A percentile compares a stretch with the other conserved stretches of the same genome.
phyloP scores from a whole-genome alignment of 225 moss, liverwort and hornwort genomes.

The Neckera pumila region DNA sequence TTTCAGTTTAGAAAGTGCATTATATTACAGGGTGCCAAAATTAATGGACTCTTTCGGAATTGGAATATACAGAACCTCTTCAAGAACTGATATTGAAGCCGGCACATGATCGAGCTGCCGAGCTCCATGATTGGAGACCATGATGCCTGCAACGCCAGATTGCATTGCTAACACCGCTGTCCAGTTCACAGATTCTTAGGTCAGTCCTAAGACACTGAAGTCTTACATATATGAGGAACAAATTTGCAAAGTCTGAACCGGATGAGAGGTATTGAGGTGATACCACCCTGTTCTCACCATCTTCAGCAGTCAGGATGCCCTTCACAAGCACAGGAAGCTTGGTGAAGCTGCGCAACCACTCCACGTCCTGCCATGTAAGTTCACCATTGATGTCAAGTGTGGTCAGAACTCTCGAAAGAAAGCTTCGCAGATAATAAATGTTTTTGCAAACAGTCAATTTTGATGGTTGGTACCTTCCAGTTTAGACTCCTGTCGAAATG shows the following conservation, averaged over 20 bases:
- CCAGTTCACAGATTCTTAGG: background rate
- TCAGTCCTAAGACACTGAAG: background rate
- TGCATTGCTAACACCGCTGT: constrained; percentile 59
- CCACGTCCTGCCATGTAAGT: constrained; percentile 39
- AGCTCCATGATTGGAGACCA: constrained; percentile 90
- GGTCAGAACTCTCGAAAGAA: background rate
- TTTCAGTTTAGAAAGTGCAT: background rate
- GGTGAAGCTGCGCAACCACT: constrained; percentile 65
- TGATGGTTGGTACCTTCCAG: constrained; percentile 50
- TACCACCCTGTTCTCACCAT: constrained; percentile 20
- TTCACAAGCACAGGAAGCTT: constrained; percentile 72
- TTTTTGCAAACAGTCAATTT: background rate
- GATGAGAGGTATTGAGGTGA: background rate
- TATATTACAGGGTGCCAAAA: background rate
- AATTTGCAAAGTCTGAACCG: background rate
- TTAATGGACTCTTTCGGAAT: background rate
- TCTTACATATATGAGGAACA: background rate
- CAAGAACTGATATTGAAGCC: constrained; percentile 78
- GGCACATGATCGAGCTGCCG: constrained; percentile 93
- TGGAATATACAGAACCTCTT: constrained; percentile 41
- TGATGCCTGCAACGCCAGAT: constrained; percentile 54
- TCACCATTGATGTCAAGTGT: background rate
- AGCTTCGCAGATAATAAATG: background rate
- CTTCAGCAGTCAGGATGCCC: constrained; percentile 72
- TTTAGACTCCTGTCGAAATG: constrained; percentile 71